phyloP scores from a whole-genome alignment of 495 filamentous ascomycete genomes.

The Mytilinidion resinicola region DNA sequence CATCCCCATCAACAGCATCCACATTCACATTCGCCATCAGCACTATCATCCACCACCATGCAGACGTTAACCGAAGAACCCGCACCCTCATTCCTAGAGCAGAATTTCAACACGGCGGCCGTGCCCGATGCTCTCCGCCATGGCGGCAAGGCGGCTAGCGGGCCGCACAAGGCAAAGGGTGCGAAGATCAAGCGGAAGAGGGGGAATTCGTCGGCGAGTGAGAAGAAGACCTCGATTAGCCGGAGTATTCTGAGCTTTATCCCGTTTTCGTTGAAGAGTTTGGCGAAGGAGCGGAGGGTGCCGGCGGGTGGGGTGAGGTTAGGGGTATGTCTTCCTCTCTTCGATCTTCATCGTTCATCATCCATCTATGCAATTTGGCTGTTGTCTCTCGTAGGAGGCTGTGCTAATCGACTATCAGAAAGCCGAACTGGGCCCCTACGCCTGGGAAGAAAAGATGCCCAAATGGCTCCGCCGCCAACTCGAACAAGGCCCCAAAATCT shows the following conservation, averaged over 20 bases:
- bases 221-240: constrained; percentile 20
- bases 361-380: no score
- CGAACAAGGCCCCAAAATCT: constrained; percentile 54
- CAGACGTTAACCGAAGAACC: constrained; percentile 2
- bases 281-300: constrained; percentile 7
- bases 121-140: constrained; percentile 7
- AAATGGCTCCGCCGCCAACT: constrained; percentile 65
- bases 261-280: constrained; percentile 11
- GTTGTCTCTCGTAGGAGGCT: background rate
- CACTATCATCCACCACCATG: background rate
- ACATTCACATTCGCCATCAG: constrained; percentile 12
- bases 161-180: constrained; percentile 14
- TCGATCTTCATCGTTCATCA: no score
- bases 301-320: constrained; percentile 6
- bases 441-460: constrained; percentile 86
- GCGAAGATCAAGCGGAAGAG: constrained; percentile 9
- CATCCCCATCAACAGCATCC: no score
- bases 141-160: constrained; percentile 5
- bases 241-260: constrained; percentile 25
- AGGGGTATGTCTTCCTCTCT: constrained; percentile 7
- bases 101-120: constrained; percentile 14
- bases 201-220: constrained; percentile 11
- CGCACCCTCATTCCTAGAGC: constrained; percentile 26
- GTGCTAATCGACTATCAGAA: constrained; percentile 32
- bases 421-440: constrained; percentile 74